Percentiles rank a stretch among this genome's conserved stretches.
These are phyloP conservation scores for Teunomyces gatunensis DNA, from an alignment of 805 yeast genomes.

Conservation along the genomic window DNA sequence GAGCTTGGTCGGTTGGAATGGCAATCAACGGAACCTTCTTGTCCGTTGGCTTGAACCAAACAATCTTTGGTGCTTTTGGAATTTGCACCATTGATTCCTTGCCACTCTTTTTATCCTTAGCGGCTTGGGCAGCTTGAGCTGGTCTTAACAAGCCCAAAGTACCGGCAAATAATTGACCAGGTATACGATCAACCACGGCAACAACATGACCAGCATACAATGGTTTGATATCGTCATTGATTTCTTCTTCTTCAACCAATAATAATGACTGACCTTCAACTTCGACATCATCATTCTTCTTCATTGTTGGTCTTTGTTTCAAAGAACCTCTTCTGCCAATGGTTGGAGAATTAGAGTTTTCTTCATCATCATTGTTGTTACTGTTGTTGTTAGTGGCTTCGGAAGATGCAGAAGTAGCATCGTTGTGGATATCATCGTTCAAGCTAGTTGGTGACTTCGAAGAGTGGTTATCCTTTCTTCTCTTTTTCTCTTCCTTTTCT, in stretches of 20 bases:
- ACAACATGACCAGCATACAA: slow-evolving; percentile 97
- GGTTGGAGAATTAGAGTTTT: slow-evolving; percentile 29
- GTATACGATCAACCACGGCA: slow-evolving; percentile 95
- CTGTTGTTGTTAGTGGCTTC: slow-evolving; percentile 23
- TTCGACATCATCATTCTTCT: slow-evolving; percentile 97
- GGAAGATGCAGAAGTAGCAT: slow-evolving; percentile 62
- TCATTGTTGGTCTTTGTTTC: slow-evolving; percentile 93
- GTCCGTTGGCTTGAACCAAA: slow-evolving; percentile 98
- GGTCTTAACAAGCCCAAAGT: slow-evolving; percentile 93
- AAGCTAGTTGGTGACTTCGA: slow-evolving; percentile 39
- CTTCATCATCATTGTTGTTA: slow-evolving; percentile 23
- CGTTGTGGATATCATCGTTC: slow-evolving; percentile 73
- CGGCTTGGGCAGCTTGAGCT: slow-evolving; percentile 87
- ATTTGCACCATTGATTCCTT: slow-evolving; percentile 45
- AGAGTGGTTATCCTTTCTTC: slow-evolving; percentile 66
- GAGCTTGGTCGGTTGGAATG: slow-evolving; percentile 98
- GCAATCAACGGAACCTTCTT: slow-evolving; percentile 97
- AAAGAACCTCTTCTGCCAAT: slow-evolving; percentile 78
- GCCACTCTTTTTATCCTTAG: slow-evolving; percentile 51
- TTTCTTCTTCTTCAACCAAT: slow-evolving; percentile 92
- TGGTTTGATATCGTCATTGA: slow-evolving; percentile 89
- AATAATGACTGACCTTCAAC: slow-evolving; percentile 95
- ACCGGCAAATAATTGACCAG: slow-evolving; percentile 94
- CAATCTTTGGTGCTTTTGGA: slow-evolving; percentile 79
- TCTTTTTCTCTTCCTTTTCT: slow-evolving; percentile 95